These are phyloP conservation scores for Russula sp. DNA, from an alignment of 768 basidiomycete genomes.

Conservation along the genomic window DNA sequence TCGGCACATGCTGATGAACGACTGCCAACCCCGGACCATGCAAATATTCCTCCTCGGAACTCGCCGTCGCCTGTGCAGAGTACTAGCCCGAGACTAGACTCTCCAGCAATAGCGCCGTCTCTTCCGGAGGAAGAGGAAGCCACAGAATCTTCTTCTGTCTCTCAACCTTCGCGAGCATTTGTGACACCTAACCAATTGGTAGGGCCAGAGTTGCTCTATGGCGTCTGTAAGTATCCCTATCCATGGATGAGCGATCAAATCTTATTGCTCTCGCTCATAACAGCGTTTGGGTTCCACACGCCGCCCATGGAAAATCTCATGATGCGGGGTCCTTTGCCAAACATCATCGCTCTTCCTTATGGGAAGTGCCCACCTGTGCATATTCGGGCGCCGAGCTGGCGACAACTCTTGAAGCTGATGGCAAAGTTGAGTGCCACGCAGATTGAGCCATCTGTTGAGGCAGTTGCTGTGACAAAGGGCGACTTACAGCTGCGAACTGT, in stretches of 20 bases:
- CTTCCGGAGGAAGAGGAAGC: slow-evolving; percentile 5
- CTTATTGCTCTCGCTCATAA: neutral
- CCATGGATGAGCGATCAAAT: neutral
- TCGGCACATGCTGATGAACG: neutral
- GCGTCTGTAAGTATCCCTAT: slow-evolving; percentile 25
- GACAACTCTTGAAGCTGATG: slow-evolving; percentile 65
- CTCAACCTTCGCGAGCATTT: neutral
- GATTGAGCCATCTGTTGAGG: slow-evolving; percentile 64
- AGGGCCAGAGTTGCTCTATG: slow-evolving; percentile 48
- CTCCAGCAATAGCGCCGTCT: neutral
- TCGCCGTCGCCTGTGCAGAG: neutral
- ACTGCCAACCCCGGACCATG: neutral
- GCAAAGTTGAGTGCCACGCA: slow-evolving; percentile 63
- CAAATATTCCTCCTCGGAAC: neutral
- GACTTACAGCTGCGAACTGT: slow-evolving; percentile 62
- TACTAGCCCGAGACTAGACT: slow-evolving; percentile 6
- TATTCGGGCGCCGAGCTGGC: slow-evolving; percentile 69
- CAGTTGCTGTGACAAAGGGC: slow-evolving; percentile 47
- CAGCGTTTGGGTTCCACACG: slow-evolving; percentile 61
- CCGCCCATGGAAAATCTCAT: slow-evolving; percentile 48
- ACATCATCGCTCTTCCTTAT: slow-evolving; percentile 66
- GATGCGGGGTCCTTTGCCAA: slow-evolving; percentile 54
- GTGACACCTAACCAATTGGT: slow-evolving; percentile 33
- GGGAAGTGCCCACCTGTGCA: slow-evolving; percentile 62
- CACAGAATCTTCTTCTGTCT: neutral